These are phyloP conservation scores for Pyrenophora seminiperda DNA, from an alignment of 2,329 filamentous ascomycete genomes.

Conservation along the genomic window DNA sequence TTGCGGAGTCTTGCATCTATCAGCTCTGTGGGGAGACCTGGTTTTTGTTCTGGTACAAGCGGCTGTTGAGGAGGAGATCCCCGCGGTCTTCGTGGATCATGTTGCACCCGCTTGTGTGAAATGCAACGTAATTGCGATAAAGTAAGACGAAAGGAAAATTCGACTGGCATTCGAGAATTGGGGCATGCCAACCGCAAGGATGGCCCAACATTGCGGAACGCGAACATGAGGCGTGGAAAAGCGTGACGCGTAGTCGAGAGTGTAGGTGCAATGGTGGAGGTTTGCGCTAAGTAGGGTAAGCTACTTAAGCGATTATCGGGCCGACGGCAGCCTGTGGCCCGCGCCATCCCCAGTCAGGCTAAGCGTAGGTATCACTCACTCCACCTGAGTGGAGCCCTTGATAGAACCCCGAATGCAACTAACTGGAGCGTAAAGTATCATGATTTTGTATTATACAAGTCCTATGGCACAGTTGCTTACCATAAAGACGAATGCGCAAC, in stretches of 20 bases:
- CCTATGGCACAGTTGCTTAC: too few species aligned
- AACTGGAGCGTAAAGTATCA: too few species aligned
- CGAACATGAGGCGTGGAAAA: conserved; percentile 12
- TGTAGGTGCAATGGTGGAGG: conserved; percentile 10
- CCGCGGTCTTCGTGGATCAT: conserved; percentile 7
- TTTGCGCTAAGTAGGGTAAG: too few species aligned
- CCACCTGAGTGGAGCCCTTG: too few species aligned
- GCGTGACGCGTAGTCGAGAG: conserved; percentile 6
- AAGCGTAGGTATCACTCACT: too few species aligned
- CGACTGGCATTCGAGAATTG: not conserved
- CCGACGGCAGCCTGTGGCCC: conserved; percentile 12
- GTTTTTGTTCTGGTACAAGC: conserved; percentile 10
- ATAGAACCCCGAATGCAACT: too few species aligned
- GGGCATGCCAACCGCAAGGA: conserved; percentile 8
- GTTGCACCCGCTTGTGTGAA: conserved; percentile 10
- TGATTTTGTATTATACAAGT: too few species aligned
- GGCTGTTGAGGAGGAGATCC: conserved; percentile 9
- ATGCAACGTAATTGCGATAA: conserved; percentile 5
- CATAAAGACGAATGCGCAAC: too few species aligned
- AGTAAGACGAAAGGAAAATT: not conserved
- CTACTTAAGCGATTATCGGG: conserved; percentile 9
- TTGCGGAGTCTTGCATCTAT: conserved; percentile 8
- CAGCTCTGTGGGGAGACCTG: conserved; percentile 6
- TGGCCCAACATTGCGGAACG: conserved; percentile 5
- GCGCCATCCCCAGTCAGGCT: too few species aligned